Base-by-base conservation (phyloP, 2,329 filamentous ascomycete species). In the Aspergillus neoniger region DNA sequence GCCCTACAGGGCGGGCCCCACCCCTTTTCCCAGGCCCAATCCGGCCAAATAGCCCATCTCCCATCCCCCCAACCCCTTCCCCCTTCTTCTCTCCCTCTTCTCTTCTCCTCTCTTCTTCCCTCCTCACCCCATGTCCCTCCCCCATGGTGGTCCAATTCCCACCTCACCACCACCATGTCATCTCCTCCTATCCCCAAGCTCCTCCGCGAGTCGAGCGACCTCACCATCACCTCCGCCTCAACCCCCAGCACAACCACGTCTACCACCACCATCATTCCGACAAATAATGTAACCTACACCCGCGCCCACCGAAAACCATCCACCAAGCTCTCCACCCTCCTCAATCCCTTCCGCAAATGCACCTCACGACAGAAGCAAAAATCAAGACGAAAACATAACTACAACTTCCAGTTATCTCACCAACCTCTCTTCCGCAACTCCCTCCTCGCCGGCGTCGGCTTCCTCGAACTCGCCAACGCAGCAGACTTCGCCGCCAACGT, bases 401-500 rank as follows among this genome's bases (percentile, higher is more conserved):
- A 36, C 12, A 36, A 14, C 10, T 36, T 36, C 32, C 32, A 36
- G 5, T 14, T 36, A 14, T 36, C 66, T 8, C 64, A 65, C 50
- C 71, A 71, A 19, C 59, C 76, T 65, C 72, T 74, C 62, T 72
- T 73, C 44, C 65, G 65, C 21, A 75, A 75, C 55, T 72, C 67
- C 56, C 70, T 81, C 3, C 71, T 80, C 8, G 66, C 69, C 0
- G 69, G 75, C 12, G 76, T 84, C 1, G 84, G 82, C 0, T 81
- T 82, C 51, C 79, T 86, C 17, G 84, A 86, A 61, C 74, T 85
- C 2, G 81, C 81, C 56, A 86, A 86, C 65, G 82, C 82, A 0
- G 79, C 79, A 2, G 84, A 86, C 64, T 86, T 86, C 57, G 82
- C 83, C 0, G 84, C 84, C 58, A 86, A 86, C 57, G 79, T 86